Evolutionary conservation across 1,139 yeast species (phyloP), one percentile per base, ranked within the genome.

Genomic region (Taphrina communis): DNA sequence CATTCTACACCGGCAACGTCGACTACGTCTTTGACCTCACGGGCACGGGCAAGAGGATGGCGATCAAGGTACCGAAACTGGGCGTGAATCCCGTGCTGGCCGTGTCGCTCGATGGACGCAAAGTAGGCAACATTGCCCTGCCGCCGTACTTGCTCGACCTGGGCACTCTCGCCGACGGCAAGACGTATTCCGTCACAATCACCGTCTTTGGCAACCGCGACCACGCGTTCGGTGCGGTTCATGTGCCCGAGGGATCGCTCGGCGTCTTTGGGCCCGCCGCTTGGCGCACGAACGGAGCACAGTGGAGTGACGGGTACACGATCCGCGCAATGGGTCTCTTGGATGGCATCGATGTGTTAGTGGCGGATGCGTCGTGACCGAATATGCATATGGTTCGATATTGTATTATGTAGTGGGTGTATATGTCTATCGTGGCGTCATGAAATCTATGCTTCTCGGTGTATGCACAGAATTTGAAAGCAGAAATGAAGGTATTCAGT

Each of bases 161-260:
- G 42, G 57, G 57, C 57, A 12, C 12, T 11, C 46, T 58, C 12
- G 25, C 2, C 14, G 21, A 38, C 12, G 38, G 42, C 38, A 44
- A n/a, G 14, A 53, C 42, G 35, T 25, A 42, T n/a, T 11, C 44
- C 5, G 55, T 63, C 11, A 8, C n/a, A 12, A 2, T 63, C 25
- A 63, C 55, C 12, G 67, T 63, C 69, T 63, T 70, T 52, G 65
- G 65, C 36, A 42, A 70, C 63, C 50, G 72, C 21, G 51, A 65
- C 58, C 56, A 65, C 14, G 31, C 70, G 66, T 51, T 66, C 69
- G 53, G 57, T 46, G 19, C 70, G 44, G 14, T 71, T 67, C 51
- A 69, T 53, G 56, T 71, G 68, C 57, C 70, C 36, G 65, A 72
- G 21, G 67, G 67, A 6, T n/a, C 36, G 17, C 21, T 63, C n/a